These are phyloP conservation scores for Biscogniauxia sp. DNA, from an alignment of 2,329 filamentous ascomycete genomes.

Conservation along the genomic window DNA sequence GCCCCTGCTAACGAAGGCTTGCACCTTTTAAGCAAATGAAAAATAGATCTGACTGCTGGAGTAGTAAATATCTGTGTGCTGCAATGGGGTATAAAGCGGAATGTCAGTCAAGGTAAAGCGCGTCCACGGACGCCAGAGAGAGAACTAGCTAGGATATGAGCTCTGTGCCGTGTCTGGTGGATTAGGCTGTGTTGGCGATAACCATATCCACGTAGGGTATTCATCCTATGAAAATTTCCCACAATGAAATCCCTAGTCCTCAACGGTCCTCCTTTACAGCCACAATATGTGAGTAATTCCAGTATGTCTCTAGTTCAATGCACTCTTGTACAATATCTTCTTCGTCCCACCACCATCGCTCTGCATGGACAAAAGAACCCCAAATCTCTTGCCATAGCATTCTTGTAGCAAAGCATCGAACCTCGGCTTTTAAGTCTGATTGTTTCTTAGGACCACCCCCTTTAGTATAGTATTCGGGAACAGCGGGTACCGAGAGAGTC, in stretches of 20 bases:
- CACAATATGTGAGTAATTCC: conserved; percentile 58
- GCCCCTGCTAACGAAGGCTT: background rate
- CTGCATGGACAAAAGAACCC: conserved; percentile 49
- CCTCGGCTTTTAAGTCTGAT: conserved; percentile 40
- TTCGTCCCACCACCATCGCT: conserved; percentile 64
- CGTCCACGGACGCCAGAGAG: conserved; percentile 3
- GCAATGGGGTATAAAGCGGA: conserved; percentile 17
- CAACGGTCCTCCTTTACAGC: conserved; percentile 45
- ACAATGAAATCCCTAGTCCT: background rate
- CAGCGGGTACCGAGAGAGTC: conserved; percentile 48
- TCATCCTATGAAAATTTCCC: background rate
- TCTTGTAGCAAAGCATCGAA: conserved; percentile 52
- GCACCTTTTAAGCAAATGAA: conserved; percentile 2
- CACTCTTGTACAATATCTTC: conserved; percentile 54
- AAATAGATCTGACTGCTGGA: conserved; percentile 17
- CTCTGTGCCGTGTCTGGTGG: background rate
- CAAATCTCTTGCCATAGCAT: conserved; percentile 62
- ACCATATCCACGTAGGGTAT: background rate
- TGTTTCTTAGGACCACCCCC: conserved; percentile 25
- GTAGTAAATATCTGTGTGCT: conserved; percentile 11
- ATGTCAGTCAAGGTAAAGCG: conserved; percentile 1
- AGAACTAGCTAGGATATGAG: background rate
- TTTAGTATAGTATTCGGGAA: conserved; percentile 27
- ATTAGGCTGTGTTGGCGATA: conserved; percentile 1
- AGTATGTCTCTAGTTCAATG: conserved; percentile 50